These are phyloP conservation scores for Pleurotus ostreatus DNA, from an alignment of 768 basidiomycete species.

Conservation along the genomic window DNA sequence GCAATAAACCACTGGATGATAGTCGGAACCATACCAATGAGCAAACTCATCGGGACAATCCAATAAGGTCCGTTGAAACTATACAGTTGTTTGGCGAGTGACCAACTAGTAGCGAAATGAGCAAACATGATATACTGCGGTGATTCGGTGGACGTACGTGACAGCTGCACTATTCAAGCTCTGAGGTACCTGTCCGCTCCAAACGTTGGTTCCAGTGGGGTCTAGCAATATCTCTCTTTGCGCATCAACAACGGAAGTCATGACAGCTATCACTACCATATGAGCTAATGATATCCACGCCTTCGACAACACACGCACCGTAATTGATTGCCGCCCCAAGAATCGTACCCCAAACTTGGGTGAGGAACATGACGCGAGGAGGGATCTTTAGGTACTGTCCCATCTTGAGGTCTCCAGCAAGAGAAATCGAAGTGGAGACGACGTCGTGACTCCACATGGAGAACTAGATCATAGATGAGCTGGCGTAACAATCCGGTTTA, in stretches of 20 bases:
- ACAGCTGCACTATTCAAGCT: slow-evolving; percentile 54
- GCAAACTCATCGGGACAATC: slow-evolving; percentile 47
- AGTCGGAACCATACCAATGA: slow-evolving; percentile 52
- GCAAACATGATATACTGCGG: neutral
- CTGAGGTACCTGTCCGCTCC: slow-evolving; percentile 44
- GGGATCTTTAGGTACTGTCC: slow-evolving; percentile 70
- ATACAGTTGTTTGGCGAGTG: slow-evolving; percentile 55
- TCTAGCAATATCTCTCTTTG: slow-evolving; percentile 51
- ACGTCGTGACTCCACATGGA: slow-evolving; percentile 68
- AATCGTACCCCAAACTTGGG: slow-evolving; percentile 64
- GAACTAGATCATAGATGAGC: slow-evolving; percentile 40
- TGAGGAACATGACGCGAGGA: slow-evolving; percentile 60
- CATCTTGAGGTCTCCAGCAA: slow-evolving; percentile 65
- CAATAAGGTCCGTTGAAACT: slow-evolving; percentile 51
- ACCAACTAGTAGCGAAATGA: slow-evolving; percentile 34
- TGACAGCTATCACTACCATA: slow-evolving; percentile 39
- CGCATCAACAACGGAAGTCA: slow-evolving; percentile 47
- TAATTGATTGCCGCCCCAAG: slow-evolving; percentile 42
- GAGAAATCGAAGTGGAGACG: slow-evolving; percentile 45
- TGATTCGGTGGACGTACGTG: slow-evolving; percentile 23
- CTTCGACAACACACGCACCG: slow-evolving; percentile 18
- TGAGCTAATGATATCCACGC: too few species aligned
- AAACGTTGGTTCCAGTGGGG: slow-evolving; percentile 52
- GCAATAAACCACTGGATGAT: slow-evolving; percentile 50
- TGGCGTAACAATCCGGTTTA: neutral